Base-by-base conservation (phyloP, 768 basidiomycete species). In the Mycena latifolia region DNA sequence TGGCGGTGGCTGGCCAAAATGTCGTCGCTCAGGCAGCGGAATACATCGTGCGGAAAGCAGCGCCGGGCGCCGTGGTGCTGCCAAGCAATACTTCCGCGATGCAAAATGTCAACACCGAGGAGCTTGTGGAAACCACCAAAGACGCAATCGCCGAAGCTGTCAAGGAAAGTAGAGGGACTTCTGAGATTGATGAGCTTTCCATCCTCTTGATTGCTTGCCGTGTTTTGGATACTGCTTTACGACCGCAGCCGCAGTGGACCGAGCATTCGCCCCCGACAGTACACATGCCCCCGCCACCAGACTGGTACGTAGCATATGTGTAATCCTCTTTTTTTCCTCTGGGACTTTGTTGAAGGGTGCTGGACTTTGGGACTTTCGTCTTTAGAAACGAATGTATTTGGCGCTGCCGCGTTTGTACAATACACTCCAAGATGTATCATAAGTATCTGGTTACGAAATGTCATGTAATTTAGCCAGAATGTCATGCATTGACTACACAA, bases 1-100 rank as follows among this genome's bases (percentile, higher is more conserved):
- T 94, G 63, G 92, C 91, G 7, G 88, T 87, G 15, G 93, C 92
- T 5, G 93, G 92, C 20, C 91, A 92, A 71, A 89, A 92, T 64
- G 90, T 94, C 61, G 93, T 95, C 50, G 83, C 93, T 35, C 89
- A 92, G 72, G 93, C 93, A 28, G 93, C 93, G 27, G 89, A 93
- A 84, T 85, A 35, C 82, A 85, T 73, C 82, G 82, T 53, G 79
- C 84, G 51, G 77, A 79, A 62, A 79, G 79, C 41, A 77, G 74
- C 65, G 79, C 81, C 54, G 78, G 65, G 53, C 35, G 65, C 56
- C 27, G 56, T 53, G 25, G 63, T 77, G 18, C 77, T 77, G 55
- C 82, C 77, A 48, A 75, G 78, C 25, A 80, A 82, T 70, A 76
- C 77, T 14, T 77, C 80, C 20, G 82, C 83, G 20, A 82, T 84